Percentiles rank a stretch among this genome's conserved stretches.
These are phyloP conservation scores for Pseudonitzschia multistriata DNA, from an alignment of 108 stramenopile genomes.

Conservation along the genomic window DNA sequence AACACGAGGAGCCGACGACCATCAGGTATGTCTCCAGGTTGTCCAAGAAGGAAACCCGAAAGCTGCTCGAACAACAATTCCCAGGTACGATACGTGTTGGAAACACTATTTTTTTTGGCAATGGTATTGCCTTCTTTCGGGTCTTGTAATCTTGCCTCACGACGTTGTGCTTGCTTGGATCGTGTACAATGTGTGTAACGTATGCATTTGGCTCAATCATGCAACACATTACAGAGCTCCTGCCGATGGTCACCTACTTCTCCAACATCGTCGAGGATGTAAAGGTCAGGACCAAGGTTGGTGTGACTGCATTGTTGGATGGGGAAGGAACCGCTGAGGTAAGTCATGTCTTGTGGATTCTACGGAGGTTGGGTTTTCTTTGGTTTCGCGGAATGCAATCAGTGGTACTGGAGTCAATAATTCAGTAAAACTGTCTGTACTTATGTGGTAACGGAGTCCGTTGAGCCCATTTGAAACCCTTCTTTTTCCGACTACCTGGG, in stretches of 20 bases:
- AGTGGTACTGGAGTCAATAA: too few species aligned
- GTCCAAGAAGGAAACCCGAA: constrained; percentile 54
- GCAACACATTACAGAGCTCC: constrained; percentile 57
- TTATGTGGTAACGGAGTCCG: too few species aligned
- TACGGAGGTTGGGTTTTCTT: not conserved
- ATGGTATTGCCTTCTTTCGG: not conserved
- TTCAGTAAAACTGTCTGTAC: too few species aligned
- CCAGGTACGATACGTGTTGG: constrained; percentile 24
- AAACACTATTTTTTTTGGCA: not conserved
- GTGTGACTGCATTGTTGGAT: constrained; percentile 48
- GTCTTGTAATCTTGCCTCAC: not conserved
- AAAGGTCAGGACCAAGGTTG: constrained; percentile 45
- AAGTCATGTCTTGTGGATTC: constrained; percentile 19
- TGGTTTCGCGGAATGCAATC: not conserved
- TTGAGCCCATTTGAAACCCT: too few species aligned
- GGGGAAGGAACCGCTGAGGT: constrained; percentile 62
- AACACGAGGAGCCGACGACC: constrained; percentile 8
- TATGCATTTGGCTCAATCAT: not conserved
- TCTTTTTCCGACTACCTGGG: too few species aligned
- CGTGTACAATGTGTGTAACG: not conserved
- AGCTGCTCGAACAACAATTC: constrained; percentile 59
- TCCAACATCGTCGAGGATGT: constrained; percentile 46
- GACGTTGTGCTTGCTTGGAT: not conserved
- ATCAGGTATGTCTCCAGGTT: constrained; percentile 51
- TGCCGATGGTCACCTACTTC: constrained; percentile 72